phyloP scores from a whole-genome alignment of 371 early-diverging fungal genomes.

The Rhizomucor miehei region DNA sequence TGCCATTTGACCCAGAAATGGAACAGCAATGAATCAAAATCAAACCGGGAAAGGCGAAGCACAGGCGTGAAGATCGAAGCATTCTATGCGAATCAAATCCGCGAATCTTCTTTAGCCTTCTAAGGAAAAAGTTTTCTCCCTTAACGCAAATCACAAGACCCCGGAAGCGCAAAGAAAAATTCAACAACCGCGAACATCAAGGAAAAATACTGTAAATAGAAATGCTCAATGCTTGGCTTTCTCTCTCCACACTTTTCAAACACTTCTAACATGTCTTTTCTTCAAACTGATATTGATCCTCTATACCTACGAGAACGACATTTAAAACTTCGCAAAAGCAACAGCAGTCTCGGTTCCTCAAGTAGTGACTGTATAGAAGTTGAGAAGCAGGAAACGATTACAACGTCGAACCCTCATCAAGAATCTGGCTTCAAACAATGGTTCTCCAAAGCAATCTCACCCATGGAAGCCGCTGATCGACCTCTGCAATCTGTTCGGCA shows the following conservation, averaged over 20 bases:
- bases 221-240: neutral
- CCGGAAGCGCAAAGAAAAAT: no score
- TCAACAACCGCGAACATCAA: neutral
- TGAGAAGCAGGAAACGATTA: neutral
- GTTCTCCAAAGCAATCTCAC: neutral
- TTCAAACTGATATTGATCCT: conserved; percentile 19
- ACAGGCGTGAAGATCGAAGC: no score
- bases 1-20: no score
- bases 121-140: no score
- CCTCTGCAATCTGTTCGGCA: neutral
- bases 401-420: neutral
- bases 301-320: conserved; percentile 17
- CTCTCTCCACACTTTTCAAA: neutral
- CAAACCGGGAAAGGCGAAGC: no score
- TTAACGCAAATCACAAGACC: no score
- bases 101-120: no score
- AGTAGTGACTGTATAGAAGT: neutral
- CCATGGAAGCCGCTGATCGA: neutral
- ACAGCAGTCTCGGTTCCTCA: conserved; percentile 3
- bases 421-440: neutral
- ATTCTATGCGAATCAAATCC: no score
- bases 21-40: no score
- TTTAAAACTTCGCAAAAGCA: conserved; percentile 6
- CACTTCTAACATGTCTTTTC: conserved; percentile 11
- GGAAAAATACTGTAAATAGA: neutral